A percentile compares a stretch with the other conserved stretches of the same genome.
These are phyloP conservation scores for Anthracocystis walkeri DNA, from an alignment of 1,284 basidiomycete genomes.

Conservation along the genomic window DNA sequence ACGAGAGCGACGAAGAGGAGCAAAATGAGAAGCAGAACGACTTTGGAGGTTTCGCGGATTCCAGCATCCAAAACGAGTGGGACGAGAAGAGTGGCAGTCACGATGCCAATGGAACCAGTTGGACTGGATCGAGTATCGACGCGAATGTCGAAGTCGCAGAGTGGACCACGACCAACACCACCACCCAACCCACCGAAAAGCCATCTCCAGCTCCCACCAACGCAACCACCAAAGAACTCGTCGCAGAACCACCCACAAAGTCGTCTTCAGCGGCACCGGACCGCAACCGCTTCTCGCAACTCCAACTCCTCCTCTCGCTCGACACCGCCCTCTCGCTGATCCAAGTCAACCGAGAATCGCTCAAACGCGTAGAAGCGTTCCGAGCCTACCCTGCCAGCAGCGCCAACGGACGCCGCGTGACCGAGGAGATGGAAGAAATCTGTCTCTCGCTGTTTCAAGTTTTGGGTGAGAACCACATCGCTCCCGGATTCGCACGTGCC, in stretches of 20 bases:
- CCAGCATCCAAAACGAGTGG: constrained; percentile 34
- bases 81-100: constrained; percentile 21
- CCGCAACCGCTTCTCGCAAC: constrained; percentile 16
- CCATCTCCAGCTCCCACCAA: not conserved
- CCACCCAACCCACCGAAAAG: not conserved
- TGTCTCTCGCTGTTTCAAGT: constrained; percentile 86
- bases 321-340: constrained; percentile 92
- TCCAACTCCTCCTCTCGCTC: constrained; percentile 81
- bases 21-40: constrained; percentile 9
- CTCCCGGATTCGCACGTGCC: constrained; percentile 85
- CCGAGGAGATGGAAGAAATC: constrained; percentile 81
- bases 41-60: constrained; percentile 9
- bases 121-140: constrained; percentile 7
- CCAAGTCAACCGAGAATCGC: constrained; percentile 86
- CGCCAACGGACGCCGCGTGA: constrained; percentile 74
- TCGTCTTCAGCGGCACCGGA: constrained; percentile 1
- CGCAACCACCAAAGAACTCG: constrained; percentile 1
- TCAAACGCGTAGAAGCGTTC: constrained; percentile 93
- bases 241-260: not conserved
- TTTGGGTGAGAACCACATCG: constrained; percentile 82
- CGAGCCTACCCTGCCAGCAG: constrained; percentile 76
- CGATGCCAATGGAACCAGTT: constrained; percentile 18
- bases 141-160: constrained; percentile 7
- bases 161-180: constrained; percentile 1
- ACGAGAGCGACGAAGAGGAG: constrained; percentile 44